Evolutionary conservation across 768 basidiomycete genomes (phyloP), one percentile per base, ranked within the genome.

Genomic region (Pleurotus cornucopiae): DNA sequence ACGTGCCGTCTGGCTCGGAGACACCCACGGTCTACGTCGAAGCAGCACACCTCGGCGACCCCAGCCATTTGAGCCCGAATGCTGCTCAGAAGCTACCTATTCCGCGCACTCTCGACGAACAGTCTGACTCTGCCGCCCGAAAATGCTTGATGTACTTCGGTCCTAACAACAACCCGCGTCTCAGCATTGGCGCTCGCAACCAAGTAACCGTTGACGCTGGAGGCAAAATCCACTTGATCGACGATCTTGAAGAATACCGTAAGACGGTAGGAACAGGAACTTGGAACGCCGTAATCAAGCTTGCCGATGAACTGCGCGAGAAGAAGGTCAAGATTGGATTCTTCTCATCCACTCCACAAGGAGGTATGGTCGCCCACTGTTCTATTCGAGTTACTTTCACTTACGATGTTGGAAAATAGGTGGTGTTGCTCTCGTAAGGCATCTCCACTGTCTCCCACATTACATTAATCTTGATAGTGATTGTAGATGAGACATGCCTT

Each of bases 311-410:
- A 65, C 79, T 97, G 43, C 85, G 86, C 56, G 85, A 89, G 69
- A 91, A 89, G 73, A 88, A 94, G 60, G 75, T 91, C 67, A 92
- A 90, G 71, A 90, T 96, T 60, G 88, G 87, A 20, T 96, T 96
- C 81, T 96, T 96, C 73, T 93, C 90, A 25, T 94, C 92, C 7
- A 98, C 95, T 5, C 94, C 94, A 9, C 93, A 96, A 74, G 94
- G 94, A 77, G 86, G 89, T 88, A 71, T 65, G 80, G 66, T 49
- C 40, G 16, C 56, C 40, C 37, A 34, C 2, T 34, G 30, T 34
- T 34, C 11, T 34, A 34, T 3, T 11, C 30, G 3, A 34, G 30
- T 34, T 9, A 34, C 9, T 4, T 34, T 34, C 7, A 7, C 30
- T 34, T 34, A 34, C 30, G 2, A 34, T 12, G 30, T 34, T 34